A percentile compares a stretch with the other conserved stretches of the same genome.
phyloP scores from a whole-genome alignment of 345 rosid genomes.

The Citropsis articulata region DNA sequence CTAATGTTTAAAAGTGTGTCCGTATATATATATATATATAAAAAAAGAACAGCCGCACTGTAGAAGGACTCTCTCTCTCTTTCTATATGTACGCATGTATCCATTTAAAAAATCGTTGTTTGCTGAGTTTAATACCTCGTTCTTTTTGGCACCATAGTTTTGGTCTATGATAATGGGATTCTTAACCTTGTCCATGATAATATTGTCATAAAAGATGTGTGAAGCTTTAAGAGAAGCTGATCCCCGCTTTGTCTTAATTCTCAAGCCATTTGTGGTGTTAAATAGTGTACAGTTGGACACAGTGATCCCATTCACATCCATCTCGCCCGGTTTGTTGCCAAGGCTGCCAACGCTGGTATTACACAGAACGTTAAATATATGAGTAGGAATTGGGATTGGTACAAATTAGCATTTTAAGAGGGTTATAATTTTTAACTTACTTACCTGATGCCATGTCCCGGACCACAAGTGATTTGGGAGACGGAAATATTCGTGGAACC shows the following conservation, averaged over 20 bases:
- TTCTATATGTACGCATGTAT: too few species aligned
- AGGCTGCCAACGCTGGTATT: constrained; percentile 41
- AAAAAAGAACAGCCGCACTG: too few species aligned
- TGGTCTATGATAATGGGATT: constrained; percentile 46
- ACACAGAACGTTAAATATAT: background rate
- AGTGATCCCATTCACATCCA: constrained; percentile 28
- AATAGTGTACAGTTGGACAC: constrained; percentile 33
- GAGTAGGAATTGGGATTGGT: too few species aligned
- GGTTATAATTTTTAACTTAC: background rate
- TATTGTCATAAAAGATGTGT: constrained; percentile 31
- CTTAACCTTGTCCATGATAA: constrained; percentile 26
- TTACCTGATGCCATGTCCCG: constrained; percentile 54
- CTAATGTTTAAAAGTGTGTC: too few species aligned
- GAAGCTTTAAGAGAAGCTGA: constrained; percentile 22
- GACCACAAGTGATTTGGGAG: constrained; percentile 37
- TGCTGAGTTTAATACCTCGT: background rate
- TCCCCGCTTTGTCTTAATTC: constrained; percentile 36
- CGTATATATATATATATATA: too few species aligned
- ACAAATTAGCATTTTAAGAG: too few species aligned
- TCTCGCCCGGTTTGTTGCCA: constrained; percentile 30
- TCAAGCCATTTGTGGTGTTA: constrained; percentile 33
- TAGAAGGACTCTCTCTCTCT: too few species aligned
- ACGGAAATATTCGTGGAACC: constrained; percentile 25
- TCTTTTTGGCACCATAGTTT: constrained; percentile 22
- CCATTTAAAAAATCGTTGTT: too few species aligned